Evolutionary conservation across 345 rosid species (phyloP).

Genomic region (Tarenaya hassleriana): DNA sequence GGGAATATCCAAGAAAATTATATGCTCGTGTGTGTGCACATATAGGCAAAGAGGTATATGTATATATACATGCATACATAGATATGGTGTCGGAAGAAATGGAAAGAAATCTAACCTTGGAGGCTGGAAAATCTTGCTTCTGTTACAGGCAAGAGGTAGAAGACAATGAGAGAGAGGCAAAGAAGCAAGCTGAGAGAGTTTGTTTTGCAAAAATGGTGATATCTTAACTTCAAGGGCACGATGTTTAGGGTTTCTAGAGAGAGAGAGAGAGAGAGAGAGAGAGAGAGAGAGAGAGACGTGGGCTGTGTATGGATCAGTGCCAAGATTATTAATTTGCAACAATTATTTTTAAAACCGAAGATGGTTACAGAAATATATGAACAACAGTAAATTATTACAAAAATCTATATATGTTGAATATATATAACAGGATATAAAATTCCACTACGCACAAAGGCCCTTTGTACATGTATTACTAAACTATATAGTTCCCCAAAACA

Average conservation of each 20-base stretch:
- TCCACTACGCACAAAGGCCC: not conserved
- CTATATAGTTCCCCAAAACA: too few species aligned
- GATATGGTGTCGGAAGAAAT: constrained; percentile 7
- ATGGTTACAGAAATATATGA: constrained; percentile 49
- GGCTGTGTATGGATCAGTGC: constrained; percentile 39
- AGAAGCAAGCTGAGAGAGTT: constrained; percentile 29
- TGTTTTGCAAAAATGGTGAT: constrained; percentile 27
- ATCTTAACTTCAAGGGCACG: constrained; percentile 67
- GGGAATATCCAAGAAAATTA: constrained; percentile 14
- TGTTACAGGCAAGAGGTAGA: constrained; percentile 36
- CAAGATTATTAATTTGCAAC: constrained; percentile 26
- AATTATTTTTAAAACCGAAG: constrained; percentile 27
- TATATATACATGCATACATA: constrained; percentile 15
- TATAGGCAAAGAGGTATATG: not conserved
- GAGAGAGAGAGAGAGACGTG: constrained; percentile 9
- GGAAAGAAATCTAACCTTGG: constrained; percentile 36
- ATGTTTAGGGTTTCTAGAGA: constrained; percentile 35
- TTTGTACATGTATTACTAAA: too few species aligned
- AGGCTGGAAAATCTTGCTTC: constrained; percentile 29
- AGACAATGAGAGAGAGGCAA: constrained; percentile 32
- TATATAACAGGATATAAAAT: not conserved
- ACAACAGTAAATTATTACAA: constrained; percentile 17
- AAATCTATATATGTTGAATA: not conserved
- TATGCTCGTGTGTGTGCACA: not conserved
- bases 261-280: constrained; percentile 20